Percentiles rank a stretch among this genome's conserved stretches.
Evolutionary conservation across 2,329 filamentous ascomycete species (phyloP).

Genomic region (Arthrobotrys sphaeroides): DNA sequence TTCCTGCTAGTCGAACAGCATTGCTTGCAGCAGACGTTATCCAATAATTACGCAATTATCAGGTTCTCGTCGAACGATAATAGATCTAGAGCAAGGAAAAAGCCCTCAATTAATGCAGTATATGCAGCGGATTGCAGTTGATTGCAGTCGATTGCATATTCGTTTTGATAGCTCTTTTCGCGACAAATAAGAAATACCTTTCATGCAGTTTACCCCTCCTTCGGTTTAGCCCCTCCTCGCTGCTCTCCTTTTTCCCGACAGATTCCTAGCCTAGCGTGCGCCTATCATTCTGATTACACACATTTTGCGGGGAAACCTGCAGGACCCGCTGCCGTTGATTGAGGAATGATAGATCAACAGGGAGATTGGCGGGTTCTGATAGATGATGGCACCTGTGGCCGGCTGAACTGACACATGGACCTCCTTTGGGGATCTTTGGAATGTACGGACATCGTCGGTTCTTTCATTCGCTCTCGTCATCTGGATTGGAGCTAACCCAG

Average conservation of each 20-base stretch:
- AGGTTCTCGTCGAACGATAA: neutral
- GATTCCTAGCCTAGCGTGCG: slow-evolving; percentile 7
- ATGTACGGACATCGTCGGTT: neutral
- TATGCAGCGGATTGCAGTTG: neutral
- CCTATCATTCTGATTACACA: slow-evolving; percentile 35
- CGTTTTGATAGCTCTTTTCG: slow-evolving; percentile 7
- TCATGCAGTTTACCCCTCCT: slow-evolving; percentile 19
- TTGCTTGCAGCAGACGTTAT: slow-evolving; percentile 12
- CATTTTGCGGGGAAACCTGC: slow-evolving; percentile 23
- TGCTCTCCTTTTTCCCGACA: neutral
- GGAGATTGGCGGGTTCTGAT: neutral
- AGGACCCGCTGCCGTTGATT: neutral
- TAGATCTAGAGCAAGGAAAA: neutral
- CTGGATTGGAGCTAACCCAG: neutral
- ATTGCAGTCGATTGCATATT: slow-evolving; percentile 6
- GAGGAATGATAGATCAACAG: neutral
- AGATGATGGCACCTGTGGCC: neutral
- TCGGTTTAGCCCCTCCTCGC: slow-evolving; percentile 22
- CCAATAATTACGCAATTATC: slow-evolving; percentile 46
- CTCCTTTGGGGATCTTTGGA: neutral
- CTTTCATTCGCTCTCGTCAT: neutral
- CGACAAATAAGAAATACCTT: neutral
- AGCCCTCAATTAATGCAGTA: slow-evolving; percentile 14
- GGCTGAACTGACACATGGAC: neutral
- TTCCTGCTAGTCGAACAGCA: slow-evolving; percentile 25